phyloP scores from a whole-genome alignment of 306 rosid genomes.

The Carpinus viminea region DNA sequence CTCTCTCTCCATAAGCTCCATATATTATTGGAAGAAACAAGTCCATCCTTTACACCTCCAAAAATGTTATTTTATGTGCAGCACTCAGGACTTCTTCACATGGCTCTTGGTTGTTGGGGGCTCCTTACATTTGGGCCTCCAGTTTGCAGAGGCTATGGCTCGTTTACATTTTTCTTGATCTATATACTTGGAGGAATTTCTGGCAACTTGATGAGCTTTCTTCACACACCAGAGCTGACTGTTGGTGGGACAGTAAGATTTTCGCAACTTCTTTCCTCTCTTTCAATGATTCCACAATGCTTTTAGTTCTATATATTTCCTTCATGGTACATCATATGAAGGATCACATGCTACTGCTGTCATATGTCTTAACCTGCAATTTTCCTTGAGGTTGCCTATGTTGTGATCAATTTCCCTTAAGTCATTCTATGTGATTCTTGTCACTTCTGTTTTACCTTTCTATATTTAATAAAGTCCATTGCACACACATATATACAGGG shows the following conservation, averaged over 20 bases:
- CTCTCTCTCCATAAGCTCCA: background rate
- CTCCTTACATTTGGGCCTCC: conserved; percentile 77
- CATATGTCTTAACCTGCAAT: too few species aligned
- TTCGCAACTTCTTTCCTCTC: background rate
- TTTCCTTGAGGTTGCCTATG: too few species aligned
- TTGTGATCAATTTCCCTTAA: background rate
- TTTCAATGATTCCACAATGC: background rate
- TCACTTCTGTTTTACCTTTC: background rate
- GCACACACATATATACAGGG: conserved; percentile 46
- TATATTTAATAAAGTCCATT: conserved; percentile 11
- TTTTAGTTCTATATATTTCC: background rate
- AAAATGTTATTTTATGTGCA: conserved; percentile 38
- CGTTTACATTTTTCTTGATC: conserved; percentile 76
- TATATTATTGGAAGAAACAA: background rate
- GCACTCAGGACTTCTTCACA: conserved; percentile 73
- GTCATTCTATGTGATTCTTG: background rate
- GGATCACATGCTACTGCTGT: background rate
- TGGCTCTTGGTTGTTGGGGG: conserved; percentile 66
- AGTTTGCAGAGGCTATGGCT: conserved; percentile 82
- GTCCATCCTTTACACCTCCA: background rate
- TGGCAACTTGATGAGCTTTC: conserved; percentile 81
- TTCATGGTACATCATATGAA: background rate
- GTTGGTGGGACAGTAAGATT: conserved; percentile 83
- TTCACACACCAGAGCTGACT: conserved; percentile 79
- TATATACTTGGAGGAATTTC: conserved; percentile 87